Evolutionary conservation across 177 flowering plant species (phyloP), one percentile per base, ranked within the genome.

Genomic region (Telopea speciosissima): DNA sequence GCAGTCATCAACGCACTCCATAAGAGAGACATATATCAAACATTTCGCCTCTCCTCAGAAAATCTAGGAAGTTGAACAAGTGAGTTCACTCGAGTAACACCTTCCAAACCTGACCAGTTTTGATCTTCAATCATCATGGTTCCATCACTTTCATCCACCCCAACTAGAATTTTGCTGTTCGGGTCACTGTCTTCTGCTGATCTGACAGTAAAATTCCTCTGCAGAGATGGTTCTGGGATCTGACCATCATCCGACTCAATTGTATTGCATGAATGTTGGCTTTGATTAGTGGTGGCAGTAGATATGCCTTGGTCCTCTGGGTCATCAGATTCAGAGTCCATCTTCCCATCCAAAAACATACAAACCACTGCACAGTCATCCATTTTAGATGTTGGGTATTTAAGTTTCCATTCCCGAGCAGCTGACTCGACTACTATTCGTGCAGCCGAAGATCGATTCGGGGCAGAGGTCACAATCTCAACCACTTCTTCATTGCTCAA

Each of bases 351-450:
- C 67, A 93, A 73, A 76, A 84, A 93, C 68, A 93, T 70, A 80
- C 98, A 93, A 31, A 91, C 95, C 3, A 91, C 98, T 7, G 98
- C 98, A 82, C 98, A 93, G 67, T 93, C 98, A 75, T 93, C 98
- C 95, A 93, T 93, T 79, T 91, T 93, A n/a, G 98, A 93, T 67
- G 97, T 93, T 17, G 98, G 98, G 77, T 93, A 93, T 74, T 93
- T 90, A 40, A 85, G 80, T 81, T 89, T 91, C 98, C 98, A 91
- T 81, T 91, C 98, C 3, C 86, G 87, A 45, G 95, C 88, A 65
- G 98, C 98, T 63, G 92, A 76, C 22, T 91, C 92, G 44, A 91
- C 97, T 44, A 93, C 45, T 25, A 80, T 77, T 66, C 95, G 82
- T 40, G 98, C 93, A 24, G 95, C 95, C 33, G 93, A 88, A 24